Evolutionary conservation across 116 monocot species (phyloP).

Genomic region (Iris pallida): DNA sequence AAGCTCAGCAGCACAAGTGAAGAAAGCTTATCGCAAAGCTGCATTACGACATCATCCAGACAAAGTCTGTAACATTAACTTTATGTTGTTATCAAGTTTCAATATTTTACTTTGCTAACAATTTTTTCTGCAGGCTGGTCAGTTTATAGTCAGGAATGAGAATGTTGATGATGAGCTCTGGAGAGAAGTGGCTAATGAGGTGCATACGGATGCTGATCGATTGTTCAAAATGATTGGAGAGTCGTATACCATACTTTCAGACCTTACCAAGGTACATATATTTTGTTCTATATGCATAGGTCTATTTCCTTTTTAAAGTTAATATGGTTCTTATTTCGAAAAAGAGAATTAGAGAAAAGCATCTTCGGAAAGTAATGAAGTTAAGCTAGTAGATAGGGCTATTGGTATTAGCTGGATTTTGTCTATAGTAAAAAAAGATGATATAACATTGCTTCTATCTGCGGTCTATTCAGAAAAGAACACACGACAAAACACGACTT

Average conservation of each 20-base stretch:
- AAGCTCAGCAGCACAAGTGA: constrained; percentile 71
- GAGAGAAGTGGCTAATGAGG: constrained; percentile 66
- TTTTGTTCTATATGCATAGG: not conserved
- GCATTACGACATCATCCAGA: constrained; percentile 96
- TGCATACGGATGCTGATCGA: constrained; percentile 71
- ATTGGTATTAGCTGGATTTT: too few relatives aligned
- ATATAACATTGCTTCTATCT: too few relatives aligned
- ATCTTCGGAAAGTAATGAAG: too few relatives aligned
- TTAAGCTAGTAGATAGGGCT: too few relatives aligned
- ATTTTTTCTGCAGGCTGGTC: constrained; percentile 57
- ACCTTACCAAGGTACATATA: constrained; percentile 63
- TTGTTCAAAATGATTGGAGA: constrained; percentile 94
- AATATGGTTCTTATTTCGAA: too few relatives aligned
- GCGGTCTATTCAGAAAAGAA: too few relatives aligned
- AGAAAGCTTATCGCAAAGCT: constrained; percentile 92
- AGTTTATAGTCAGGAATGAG: constrained; percentile 67
- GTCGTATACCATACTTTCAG: constrained; percentile 75
- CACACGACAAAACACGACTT: too few relatives aligned
- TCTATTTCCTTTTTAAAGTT: too few relatives aligned
- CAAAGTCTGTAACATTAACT: constrained; percentile 40
- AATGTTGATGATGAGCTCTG: constrained; percentile 66
- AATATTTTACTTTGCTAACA: constrained; percentile 5
- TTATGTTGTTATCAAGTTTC: not conserved
- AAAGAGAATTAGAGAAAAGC: too few relatives aligned
- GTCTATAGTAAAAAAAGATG: too few relatives aligned